Evolutionary conservation across 257 asterid species (phyloP), one percentile per base, ranked within the genome.

Genomic region (Przewalskia tangutica): DNA sequence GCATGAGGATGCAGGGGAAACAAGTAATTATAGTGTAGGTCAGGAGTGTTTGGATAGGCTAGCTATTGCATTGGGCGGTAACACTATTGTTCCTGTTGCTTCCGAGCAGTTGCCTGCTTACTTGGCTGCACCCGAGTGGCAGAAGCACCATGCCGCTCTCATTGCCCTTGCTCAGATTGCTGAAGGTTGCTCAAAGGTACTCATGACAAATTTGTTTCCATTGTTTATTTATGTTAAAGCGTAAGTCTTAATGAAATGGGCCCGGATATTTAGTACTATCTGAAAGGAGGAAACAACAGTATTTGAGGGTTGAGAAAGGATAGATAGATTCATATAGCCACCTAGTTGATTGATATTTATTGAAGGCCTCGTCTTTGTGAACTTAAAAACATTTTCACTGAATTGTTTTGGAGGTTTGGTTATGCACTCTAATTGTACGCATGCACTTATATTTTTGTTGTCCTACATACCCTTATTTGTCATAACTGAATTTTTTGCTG

Each of bases 111-210:
- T 96, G 80, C 97, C 90, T 0, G 91, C 88, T 17, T 94, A 83
- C 84, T 88, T 96, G 80, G 91, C 97, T 54, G 95, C 97, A 40
- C 91, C 94, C 0, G 98, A 96, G 85, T 96, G 99, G 99, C 93
- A 94, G 89, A 94, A 90, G 87, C 99, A 90, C 84, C 98, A 96
- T 58, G 95, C 98, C 0, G 98, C 98, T 7, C 97, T 93, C 66
- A 94, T 93, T 88, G 97, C 99, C 27, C 97, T 96, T 81, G 99
- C 99, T 5, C 99, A 96, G 84, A 96, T 96, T 82, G 99, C 98
- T 0, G 98, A 96, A 88, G 99, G 99, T 40, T 94, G 98, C 84
- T 85, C 98, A 4, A 96, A 96, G 98, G 98, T 95, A 89, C 3
- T 79, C 64, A 71, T 42, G 36, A 68, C 34, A 68, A 36, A 23